Conservation (phyloP, 2,329 filamentous ascomycete genomes). For the Ophiognomonia clavigignenti-juglandacearum region DNA sequence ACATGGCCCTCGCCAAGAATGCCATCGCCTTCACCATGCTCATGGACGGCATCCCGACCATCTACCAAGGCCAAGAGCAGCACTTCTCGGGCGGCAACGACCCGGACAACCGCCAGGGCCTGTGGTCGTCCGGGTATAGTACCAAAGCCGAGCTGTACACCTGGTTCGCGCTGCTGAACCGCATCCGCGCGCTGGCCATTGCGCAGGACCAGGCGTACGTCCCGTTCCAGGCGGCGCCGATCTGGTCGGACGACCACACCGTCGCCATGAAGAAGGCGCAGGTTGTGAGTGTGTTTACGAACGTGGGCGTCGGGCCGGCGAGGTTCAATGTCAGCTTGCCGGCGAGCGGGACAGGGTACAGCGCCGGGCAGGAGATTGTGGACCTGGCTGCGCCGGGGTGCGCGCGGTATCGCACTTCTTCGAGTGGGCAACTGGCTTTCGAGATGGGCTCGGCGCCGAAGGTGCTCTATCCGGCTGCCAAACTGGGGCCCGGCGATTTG, state of each 20-base stretch:
- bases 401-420: background rate
- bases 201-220: conserved; percentile 32
- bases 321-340: background rate
- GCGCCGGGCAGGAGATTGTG: background rate
- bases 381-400: background rate
- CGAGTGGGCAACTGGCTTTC: background rate
- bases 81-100: conserved; percentile 38
- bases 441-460: background rate
- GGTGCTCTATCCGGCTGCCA: background rate
- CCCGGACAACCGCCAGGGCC: conserved; percentile 43
- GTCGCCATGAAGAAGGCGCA: conserved; percentile 42
- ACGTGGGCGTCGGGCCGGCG: background rate
- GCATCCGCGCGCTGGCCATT: conserved; percentile 42
- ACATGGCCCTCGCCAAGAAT: conserved; percentile 46
- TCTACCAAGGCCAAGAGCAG: conserved; percentile 57
- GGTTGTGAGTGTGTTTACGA: conserved; percentile 7
- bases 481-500: background rate
- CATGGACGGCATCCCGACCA: conserved; percentile 51
- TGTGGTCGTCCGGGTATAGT: conserved; percentile 43
- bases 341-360: background rate
- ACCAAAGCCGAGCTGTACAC: conserved; percentile 38
- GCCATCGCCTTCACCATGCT: conserved; percentile 50
- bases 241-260: conserved; percentile 34
- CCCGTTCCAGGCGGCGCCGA: conserved; percentile 30
- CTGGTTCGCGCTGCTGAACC: conserved; percentile 42